phyloP scores from a whole-genome alignment of 306 rosid species.

The barrel medic (Medicago truncatula) region DNA sequence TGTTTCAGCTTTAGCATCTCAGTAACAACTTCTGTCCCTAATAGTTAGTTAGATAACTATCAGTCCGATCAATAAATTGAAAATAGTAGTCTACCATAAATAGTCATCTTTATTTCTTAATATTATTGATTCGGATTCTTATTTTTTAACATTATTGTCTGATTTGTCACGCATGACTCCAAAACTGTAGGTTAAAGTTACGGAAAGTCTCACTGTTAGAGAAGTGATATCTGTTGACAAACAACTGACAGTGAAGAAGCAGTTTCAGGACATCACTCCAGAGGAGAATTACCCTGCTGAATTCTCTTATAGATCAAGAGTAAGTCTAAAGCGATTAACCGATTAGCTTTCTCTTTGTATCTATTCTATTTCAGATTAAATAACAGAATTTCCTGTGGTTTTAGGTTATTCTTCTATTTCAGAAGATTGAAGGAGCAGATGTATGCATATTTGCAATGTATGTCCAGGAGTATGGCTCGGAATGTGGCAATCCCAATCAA shows the following conservation, averaged over 20 bases:
- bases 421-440: constrained; percentile 72
- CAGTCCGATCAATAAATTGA: too few species aligned
- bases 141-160: neutral
- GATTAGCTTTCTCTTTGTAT: too few species aligned
- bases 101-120: too few species aligned
- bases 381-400: constrained; percentile 25
- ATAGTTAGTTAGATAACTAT: too few species aligned
- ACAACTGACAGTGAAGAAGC: constrained; percentile 56
- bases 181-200: constrained; percentile 57
- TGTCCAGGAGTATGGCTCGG: constrained; percentile 74
- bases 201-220: constrained; percentile 62
- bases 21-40: constrained; percentile 35
- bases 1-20: neutral
- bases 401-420: constrained; percentile 74
- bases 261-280: constrained; percentile 55
- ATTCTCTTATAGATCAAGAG: constrained; percentile 64
- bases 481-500: constrained; percentile 64
- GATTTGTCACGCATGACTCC: constrained; percentile 1
- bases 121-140: too few species aligned
- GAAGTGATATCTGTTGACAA: constrained; percentile 61
- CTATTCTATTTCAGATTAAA: too few species aligned
- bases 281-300: constrained; percentile 59
- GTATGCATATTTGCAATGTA: constrained; percentile 68
- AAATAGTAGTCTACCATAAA: too few species aligned
- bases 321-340: constrained; percentile 34